A percentile compares a stretch with the other conserved stretches of the same genome.
Evolutionary conservation across 169 alveolate species (phyloP).

Genomic region (Theileria annulata): DNA sequence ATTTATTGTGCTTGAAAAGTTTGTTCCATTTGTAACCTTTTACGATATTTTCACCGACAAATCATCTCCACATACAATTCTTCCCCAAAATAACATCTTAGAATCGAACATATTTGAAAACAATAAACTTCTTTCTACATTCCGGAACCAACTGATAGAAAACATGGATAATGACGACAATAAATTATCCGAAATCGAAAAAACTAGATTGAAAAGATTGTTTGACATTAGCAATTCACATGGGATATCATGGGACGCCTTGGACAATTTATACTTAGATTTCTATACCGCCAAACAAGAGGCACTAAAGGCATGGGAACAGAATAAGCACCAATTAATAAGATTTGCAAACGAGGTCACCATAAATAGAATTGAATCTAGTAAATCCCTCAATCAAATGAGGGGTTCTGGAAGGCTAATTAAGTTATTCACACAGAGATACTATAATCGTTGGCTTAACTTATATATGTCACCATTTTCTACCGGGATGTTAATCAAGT

Average conservation of each 20-base stretch:
- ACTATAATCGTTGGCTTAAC: conserved; percentile 35
- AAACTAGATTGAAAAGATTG: conserved; percentile 56
- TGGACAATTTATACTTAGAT: conserved; percentile 68
- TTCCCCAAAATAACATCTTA: not conserved
- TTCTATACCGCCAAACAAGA: conserved; percentile 57
- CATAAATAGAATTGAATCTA: conserved; percentile 19
- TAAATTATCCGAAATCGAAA: conserved; percentile 6
- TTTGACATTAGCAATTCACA: conserved; percentile 72
- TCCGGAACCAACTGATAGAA: not conserved
- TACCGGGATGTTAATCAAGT: conserved; percentile 49
- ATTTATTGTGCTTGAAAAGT: not conserved
- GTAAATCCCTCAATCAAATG: conserved; percentile 13
- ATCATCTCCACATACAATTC: not conserved
- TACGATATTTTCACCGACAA: not conserved
- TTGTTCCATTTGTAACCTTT: not conserved
- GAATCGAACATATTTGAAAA: conserved; percentile 1
- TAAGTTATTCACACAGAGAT: conserved; percentile 42
- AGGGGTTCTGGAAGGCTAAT: conserved; percentile 49
- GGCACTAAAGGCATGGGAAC: conserved; percentile 43
- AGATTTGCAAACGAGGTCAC: conserved; percentile 59
- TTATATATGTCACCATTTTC: conserved; percentile 39
- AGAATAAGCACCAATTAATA: conserved; percentile 44
- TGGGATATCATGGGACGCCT: conserved; percentile 74
- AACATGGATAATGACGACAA: not conserved
- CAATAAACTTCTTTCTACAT: not conserved